Conservation (phyloP, 257 asterid species). For the Solanum paucissectum region DNA sequence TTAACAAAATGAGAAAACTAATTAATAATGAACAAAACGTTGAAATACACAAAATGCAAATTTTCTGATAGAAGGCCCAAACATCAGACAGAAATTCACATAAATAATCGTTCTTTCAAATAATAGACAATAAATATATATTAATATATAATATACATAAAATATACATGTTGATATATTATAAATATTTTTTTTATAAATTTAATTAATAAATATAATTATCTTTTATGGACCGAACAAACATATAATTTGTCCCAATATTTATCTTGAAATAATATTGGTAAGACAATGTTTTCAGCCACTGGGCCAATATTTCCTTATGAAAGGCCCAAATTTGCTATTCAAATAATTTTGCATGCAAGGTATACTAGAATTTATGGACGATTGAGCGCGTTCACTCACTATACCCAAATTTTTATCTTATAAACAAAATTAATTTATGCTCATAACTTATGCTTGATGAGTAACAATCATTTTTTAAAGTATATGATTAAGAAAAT, state of each 20-base stretch:
- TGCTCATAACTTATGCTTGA: neutral
- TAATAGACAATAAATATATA: neutral
- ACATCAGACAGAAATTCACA: too few relatives aligned
- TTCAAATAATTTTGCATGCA: neutral
- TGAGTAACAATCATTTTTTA: neutral
- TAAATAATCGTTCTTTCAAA: neutral
- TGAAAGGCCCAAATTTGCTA: neutral
- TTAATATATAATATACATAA: neutral
- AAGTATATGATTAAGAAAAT: neutral
- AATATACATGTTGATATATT: neutral
- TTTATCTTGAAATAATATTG: neutral
- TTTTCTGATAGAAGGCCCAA: neutral
- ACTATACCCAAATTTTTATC: neutral
- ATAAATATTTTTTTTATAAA: neutral
- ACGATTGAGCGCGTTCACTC: neutral
- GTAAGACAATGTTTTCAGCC: neutral
- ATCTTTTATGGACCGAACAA: neutral
- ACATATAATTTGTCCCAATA: neutral
- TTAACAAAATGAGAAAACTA: too few relatives aligned
- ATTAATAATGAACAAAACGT: neutral
- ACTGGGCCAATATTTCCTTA: neutral
- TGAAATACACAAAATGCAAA: neutral
- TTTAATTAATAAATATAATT: neutral
- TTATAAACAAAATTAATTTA: neutral
- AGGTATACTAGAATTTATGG: neutral